Base-by-base conservation (phyloP, 345 rosid species). In the Zanthoxylum bungeanum region DNA sequence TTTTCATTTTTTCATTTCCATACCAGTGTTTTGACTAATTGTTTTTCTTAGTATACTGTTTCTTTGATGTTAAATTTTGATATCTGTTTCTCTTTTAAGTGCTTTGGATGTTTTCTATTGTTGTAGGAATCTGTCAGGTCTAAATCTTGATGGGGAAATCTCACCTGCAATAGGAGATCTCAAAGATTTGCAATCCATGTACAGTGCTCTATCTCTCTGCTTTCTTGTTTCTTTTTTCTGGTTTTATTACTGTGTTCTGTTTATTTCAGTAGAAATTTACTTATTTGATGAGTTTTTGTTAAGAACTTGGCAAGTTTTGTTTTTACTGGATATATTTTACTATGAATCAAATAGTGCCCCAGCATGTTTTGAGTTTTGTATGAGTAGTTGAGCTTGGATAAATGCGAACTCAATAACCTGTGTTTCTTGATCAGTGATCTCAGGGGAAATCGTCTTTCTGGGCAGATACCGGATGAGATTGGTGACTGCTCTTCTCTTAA, bases 391-490 rank as follows among this genome's bases (percentile, higher is more conserved):
- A 16, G 12, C 49, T 64, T 37, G 11, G 30, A 28, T 60, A 17
- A 16, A 1, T 53, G 7, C 17, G 31, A 40, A 57, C 22, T 70
- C 56, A 69, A 53, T 59, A 1, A 22, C 50, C 2, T 69, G 49
- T 69, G 4, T 73, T 69, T 28, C 44, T 75, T 66, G 39, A 36
- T 10, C 73, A 95, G 98, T 69, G 98, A 91, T 79, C 88, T 95
- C 9, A 82, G 81, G 69, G 89, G 89, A 44, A 95, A 95, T 77
- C 87, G 72, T 57, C 87, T 92, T 25, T 83, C 93, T 2, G 98
- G 99, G 21, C 99, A 95, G 79, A 95, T 95, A 51, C 99, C 98
- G 33, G 98, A 91, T 70, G 99, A 95, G 84, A 92, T 95, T 67
- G 99, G 98, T 57, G 96, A 91, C 75, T 95, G 98, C 73, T 85